Evolutionary conservation across 345 rosid species (phyloP).

Genomic region (Lumnitzera littorea): DNA sequence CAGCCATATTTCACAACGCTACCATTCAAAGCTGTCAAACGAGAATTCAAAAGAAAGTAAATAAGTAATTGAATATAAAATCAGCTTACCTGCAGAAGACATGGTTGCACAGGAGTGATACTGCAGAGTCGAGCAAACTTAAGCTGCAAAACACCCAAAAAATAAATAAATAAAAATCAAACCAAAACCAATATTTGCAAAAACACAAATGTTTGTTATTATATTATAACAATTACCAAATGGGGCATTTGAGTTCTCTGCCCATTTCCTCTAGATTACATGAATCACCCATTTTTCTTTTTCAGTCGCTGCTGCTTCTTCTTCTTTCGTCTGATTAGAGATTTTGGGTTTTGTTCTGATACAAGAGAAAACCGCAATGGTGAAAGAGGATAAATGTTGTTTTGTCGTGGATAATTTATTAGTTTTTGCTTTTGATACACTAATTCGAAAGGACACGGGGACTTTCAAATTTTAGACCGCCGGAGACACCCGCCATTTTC

Average conservation of each 20-base stretch:
- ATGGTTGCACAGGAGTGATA: conserved; percentile 75
- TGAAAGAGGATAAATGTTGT: too few species aligned
- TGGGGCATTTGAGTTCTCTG: conserved; percentile 89
- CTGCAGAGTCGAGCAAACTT: conserved; percentile 64
- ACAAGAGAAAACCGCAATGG: too few species aligned
- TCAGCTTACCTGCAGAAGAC: conserved; percentile 78
- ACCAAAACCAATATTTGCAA: not conserved
- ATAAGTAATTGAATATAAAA: not conserved
- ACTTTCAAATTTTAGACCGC: too few species aligned
- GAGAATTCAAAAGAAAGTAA: not conserved
- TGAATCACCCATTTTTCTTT: conserved; percentile 44
- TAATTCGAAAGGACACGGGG: too few species aligned
- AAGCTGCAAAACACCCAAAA: conserved; percentile 36
- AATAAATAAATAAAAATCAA: too few species aligned
- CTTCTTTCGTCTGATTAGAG: too few species aligned
- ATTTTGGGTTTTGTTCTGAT: too few species aligned
- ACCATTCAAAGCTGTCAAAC: not conserved
- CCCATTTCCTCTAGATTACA: conserved; percentile 83
- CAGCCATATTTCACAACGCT: not conserved
- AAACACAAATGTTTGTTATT: not conserved
- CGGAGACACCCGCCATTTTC: too few species aligned
- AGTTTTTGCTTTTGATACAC: too few species aligned
- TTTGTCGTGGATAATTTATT: too few species aligned
- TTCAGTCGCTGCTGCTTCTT: too few species aligned
- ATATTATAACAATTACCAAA: conserved; percentile 39